Base-by-base conservation (phyloP, 2,329 filamentous ascomycete species). In the Diaporthe citriasiana region DNA sequence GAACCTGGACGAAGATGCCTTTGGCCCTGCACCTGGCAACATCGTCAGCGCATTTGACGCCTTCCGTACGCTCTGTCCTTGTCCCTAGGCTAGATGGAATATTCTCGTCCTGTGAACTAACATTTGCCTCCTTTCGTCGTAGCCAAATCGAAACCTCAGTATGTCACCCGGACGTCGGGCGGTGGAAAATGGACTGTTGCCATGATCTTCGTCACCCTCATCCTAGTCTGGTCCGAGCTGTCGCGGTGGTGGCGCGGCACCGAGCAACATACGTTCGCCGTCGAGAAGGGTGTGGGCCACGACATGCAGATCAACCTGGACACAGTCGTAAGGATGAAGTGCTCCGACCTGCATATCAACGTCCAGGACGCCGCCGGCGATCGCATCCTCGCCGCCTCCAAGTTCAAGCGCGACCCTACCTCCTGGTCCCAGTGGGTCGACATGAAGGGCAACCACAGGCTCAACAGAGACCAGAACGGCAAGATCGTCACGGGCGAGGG, bases 61-160 rank as follows among this genome's bases (percentile, higher is more conserved):
- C 77, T 99, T 99, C 83, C 96, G 95, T 98, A 90, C 82, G 94
- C 79, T 51, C 57, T 35, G 38, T 56, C 69, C 40, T n/a, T 25
- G 15, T 59, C 27, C 27, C 22, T 38, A 1, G 15, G 30, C 25
- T 10, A 25, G 30, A 35, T 56, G 40, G 33, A 13, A 15, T 71
- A 30, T 22, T 3, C 17, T 15, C 6, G 13, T 42, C 19, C 25
- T 12, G 13, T 19, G 57, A 66, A 72, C 80, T 80, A 74, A 82
- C 77, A 55, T 27, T 51, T 55, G 56, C 69, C 65, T 53, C 42
- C 40, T 70, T 57, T 57, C 33, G 70, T 38, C 74, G 71, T 81
- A 98, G 95, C 97, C 78, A 98, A 99, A 88, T 94, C 96, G 71
- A 98, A 98, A 86, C 91, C 95, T 22, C 95, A 96, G 81, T 99